phyloP scores from a whole-genome alignment of 2,329 filamentous ascomycete species.

The Cercospora sp. region DNA sequence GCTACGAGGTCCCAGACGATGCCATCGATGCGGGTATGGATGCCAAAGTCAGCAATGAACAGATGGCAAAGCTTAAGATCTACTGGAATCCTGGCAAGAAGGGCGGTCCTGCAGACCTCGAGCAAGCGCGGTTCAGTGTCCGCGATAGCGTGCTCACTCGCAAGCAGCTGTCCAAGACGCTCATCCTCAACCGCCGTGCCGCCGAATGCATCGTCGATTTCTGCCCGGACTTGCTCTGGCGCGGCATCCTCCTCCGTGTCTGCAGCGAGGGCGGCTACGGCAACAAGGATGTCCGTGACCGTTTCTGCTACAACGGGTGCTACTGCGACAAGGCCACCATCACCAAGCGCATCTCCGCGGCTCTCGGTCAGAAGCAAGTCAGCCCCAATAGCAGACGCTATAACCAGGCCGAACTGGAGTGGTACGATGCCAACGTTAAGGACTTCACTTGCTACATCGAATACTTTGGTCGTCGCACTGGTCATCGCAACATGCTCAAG shows the following conservation, averaged over 20 bases:
- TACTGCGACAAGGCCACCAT: constrained; percentile 39
- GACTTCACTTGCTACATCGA: constrained; percentile 33
- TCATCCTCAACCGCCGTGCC: constrained; percentile 34
- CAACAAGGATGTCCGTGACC: constrained; percentile 39
- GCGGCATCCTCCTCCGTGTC: constrained; percentile 39
- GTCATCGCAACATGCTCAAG: constrained; percentile 32
- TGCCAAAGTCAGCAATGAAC: constrained; percentile 28
- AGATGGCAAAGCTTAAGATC: constrained; percentile 34
- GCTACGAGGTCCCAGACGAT: constrained; percentile 29
- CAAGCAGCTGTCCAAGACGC: constrained; percentile 32
- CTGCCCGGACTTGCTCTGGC: constrained; percentile 40
- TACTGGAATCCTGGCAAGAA: constrained; percentile 40
- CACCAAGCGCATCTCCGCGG: constrained; percentile 40
- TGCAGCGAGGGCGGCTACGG: constrained; percentile 35
- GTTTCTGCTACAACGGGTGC: constrained; percentile 39
- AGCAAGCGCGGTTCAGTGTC: constrained; percentile 36
- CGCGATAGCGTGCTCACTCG: constrained; percentile 38
- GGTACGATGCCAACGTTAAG: constrained; percentile 33
- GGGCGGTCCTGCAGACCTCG: constrained; percentile 33
- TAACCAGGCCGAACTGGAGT: constrained; percentile 26
- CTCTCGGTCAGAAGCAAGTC: constrained; percentile 38
- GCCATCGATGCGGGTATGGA: constrained; percentile 34
- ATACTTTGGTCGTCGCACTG: constrained; percentile 33
- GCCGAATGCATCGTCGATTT: constrained; percentile 41
- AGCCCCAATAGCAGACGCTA: constrained; percentile 31